phyloP scores from a whole-genome alignment of 441 rosid species.

The Macaranga tanarius region DNA sequence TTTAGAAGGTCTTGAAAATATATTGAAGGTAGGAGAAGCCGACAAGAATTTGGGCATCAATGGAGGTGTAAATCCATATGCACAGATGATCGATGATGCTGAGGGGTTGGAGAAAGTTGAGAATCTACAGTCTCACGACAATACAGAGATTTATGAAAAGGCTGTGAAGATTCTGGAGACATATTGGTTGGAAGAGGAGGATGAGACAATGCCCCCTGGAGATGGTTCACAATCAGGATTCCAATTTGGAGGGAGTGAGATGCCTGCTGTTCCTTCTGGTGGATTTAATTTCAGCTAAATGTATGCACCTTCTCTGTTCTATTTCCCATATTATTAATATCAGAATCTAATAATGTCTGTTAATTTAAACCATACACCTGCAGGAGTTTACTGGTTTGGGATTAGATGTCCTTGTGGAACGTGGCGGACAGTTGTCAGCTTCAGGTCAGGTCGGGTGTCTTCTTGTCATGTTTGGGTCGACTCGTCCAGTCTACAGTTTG shows the following conservation, averaged over 20 bases:
- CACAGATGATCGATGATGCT: conserved; percentile 80
- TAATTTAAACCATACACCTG: neutral
- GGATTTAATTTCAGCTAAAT: conserved; percentile 81
- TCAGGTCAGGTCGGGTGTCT: conserved; percentile 36
- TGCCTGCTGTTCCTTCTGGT: conserved; percentile 63
- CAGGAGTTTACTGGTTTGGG: conserved; percentile 30
- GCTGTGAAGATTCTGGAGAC: conserved; percentile 80
- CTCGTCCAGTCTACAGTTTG: conserved; percentile 28
- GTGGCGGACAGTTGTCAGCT: conserved; percentile 27
- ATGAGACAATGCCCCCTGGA: conserved; percentile 64
- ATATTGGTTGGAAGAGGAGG: conserved; percentile 85
- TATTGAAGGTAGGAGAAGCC: conserved; percentile 83
- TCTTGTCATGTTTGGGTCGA: conserved; percentile 29
- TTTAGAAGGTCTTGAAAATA: conserved; percentile 82
- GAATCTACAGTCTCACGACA: conserved; percentile 74
- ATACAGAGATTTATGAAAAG: conserved; percentile 69
- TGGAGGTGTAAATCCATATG: conserved; percentile 57
- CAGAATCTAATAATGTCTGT: too few relatives aligned
- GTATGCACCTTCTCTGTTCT: neutral
- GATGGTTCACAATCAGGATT: conserved; percentile 57
- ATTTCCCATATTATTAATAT: neutral
- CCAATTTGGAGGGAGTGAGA: conserved; percentile 59
- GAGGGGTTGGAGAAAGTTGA: conserved; percentile 80
- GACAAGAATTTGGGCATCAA: conserved; percentile 55
- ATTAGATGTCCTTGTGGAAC: conserved; percentile 25